Conservation (phyloP, 768 basidiomycete genomes). For the Hygrophorus russula region DNA sequence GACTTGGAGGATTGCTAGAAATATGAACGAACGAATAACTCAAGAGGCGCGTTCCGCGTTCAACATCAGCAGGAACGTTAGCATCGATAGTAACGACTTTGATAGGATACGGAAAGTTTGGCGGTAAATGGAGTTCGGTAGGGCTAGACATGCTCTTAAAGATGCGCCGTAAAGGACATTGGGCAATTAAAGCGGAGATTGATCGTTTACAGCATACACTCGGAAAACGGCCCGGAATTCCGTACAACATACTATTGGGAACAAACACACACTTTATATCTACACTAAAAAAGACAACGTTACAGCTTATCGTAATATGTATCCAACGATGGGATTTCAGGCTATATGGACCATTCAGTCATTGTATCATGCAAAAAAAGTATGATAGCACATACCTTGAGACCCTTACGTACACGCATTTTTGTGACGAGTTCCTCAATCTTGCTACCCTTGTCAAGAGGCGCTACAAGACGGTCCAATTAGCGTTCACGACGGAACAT, state of each 20-base stretch:
- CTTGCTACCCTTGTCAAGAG: slow-evolving; percentile 86
- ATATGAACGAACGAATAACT: slow-evolving; percentile 72
- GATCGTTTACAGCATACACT: no score
- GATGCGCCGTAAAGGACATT: no score
- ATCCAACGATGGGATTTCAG: slow-evolving; percentile 80
- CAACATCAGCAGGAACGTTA: slow-evolving; percentile 29
- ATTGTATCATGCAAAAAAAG: background rate
- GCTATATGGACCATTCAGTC: slow-evolving; percentile 29
- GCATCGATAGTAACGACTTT: slow-evolving; percentile 64
- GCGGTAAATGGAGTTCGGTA: slow-evolving; percentile 69
- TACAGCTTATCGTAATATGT: slow-evolving; percentile 92
- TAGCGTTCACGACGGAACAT: slow-evolving; percentile 4
- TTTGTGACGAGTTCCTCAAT: slow-evolving; percentile 70
- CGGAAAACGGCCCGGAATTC: background rate
- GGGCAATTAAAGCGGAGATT: no score
- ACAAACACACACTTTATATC: no score
- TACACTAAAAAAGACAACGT: slow-evolving; percentile 9
- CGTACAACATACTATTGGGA: background rate
- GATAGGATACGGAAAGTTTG: slow-evolving; percentile 78
- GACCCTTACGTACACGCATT: slow-evolving; percentile 91
- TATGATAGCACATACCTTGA: slow-evolving; percentile 46
- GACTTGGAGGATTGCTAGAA: slow-evolving; percentile 29
- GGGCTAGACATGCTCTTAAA: slow-evolving; percentile 41
- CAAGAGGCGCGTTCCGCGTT: slow-evolving; percentile 69
- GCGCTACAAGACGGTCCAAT: slow-evolving; percentile 29